Base-by-base conservation (phyloP, 768 basidiomycete species). In the Amanita exitialis region DNA sequence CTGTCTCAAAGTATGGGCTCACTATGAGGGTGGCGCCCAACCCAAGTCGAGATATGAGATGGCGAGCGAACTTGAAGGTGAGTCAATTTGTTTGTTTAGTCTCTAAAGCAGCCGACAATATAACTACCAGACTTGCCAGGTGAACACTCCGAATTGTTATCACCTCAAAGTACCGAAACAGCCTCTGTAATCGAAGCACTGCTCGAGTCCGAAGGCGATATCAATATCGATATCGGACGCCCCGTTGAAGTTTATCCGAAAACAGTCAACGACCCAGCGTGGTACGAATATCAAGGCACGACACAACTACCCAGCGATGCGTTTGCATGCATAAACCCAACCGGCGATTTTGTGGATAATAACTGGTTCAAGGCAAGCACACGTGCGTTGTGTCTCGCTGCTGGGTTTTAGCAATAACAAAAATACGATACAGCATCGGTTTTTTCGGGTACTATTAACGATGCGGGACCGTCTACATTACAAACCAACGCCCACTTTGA, bases 1-100 rank as follows among this genome's bases (percentile, higher is more conserved):
- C 10, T 53, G 38, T 47, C 52, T 53, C 15, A 53, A 39, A 18
- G 52, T 53, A 13, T 53, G 52, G 52, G 52, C 52, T 8, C 50
- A 51, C 13, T 44, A 51, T 12, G 50, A 51, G 12, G 43, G 21
- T 10, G 41, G 25, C n/a, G 3, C 25, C 32, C 38, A 41, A 32
- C 42, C 42, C 44, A 16, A 44, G 23, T 23, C 49, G 2, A 36
- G 20, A 16, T 18, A n/a, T 25, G 42, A 44, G 12, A 35, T 20
- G 4, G n/a, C 10, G 6, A 20, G 4, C 21, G 32, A 32, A 32
- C 13, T 5, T 32, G 50, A 44, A 35, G 32, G 36, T 37, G 30
- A 30, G 1, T 20, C 28, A 23, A 2, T 43, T 43, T 9, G 13
- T 43, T 43, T 9, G 13, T 9, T 9, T 18, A 18, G 15, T 13